Base-by-base conservation (phyloP, 768 basidiomycete species). In the Lactarius hatsudake region DNA sequence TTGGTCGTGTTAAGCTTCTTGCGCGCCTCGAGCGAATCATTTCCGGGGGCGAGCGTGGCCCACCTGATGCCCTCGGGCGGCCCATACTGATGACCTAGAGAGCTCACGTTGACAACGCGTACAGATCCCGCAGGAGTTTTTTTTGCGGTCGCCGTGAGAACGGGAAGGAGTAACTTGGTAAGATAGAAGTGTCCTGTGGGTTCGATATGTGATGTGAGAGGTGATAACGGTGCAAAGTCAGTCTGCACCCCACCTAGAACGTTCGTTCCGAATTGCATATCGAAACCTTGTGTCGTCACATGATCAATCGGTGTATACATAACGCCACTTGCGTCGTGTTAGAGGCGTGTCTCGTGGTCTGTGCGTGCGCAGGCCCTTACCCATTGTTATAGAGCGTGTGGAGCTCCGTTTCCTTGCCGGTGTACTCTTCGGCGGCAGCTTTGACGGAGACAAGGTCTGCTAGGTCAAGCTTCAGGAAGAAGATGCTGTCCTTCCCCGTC, bases 81-180 rank as follows among this genome's bases (percentile, higher is more conserved):
- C 5, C 40, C 56, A 15, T 60, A 32, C 10, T 66, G 45, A 12
- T 43, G 59, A 3, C 30, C 62, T 18, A 59, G 28, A 2, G 65
- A 63, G 10, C 71, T 71, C 38, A 69, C 67, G 23, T 70, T 73
- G 36, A 77, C 62, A 12, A 77, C 73, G 3, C 77, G 76, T 2
- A 72, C 71, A 32, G 72, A 67, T 13, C 43, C 61, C 6, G 58
- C 34, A 15, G 42, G 42, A 13, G 60, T 43, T 6, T 53, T 42
- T 9, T 53, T 67, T 60, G 54, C 51, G 17, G 71, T 67, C 15
- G 71, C 73, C 17, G 67, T 71, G 18, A 75, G 62, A 10, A 65
- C 63, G 10, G 76, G 74, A n/a, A 78, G 66, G 18, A 78, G 71
- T 3, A 73, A 65, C 20, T 66, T 63, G 30, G 72, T 71, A 40